These are phyloP conservation scores for Brassica nigra DNA, from an alignment of 345 rosid genomes.

Conservation along the genomic window DNA sequence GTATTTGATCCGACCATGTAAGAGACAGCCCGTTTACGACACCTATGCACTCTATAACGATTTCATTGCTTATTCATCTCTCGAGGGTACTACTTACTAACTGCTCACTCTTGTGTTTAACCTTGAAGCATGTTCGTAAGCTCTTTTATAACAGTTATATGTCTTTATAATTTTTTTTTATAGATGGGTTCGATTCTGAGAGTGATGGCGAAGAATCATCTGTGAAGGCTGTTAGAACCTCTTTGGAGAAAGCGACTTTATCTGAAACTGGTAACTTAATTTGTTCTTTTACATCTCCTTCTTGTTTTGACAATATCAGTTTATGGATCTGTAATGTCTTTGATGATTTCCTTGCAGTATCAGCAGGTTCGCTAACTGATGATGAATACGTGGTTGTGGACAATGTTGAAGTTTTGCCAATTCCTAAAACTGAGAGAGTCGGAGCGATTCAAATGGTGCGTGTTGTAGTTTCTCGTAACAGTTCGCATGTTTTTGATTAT, in stretches of 20 bases:
- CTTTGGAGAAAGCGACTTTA: conserved; percentile 26
- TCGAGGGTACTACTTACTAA: not conserved
- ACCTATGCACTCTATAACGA: not conserved
- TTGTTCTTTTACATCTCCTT: not conserved
- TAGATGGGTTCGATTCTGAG: not conserved
- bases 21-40: not conserved
- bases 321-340: conserved; percentile 1
- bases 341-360: not conserved
- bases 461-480: not conserved
- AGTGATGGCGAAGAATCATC: conserved; percentile 17
- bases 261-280: conserved; percentile 14
- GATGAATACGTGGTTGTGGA: conserved; percentile 30
- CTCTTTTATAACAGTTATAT: not conserved
- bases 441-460: conserved; percentile 37
- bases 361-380: conserved; percentile 13
- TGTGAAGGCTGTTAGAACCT: not conserved
- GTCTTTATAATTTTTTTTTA: not conserved
- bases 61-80: not conserved
- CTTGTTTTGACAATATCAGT: not conserved
- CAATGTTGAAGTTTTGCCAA: not conserved
- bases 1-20: conserved; percentile 33
- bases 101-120: conserved; percentile 7
- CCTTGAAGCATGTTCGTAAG: conserved; percentile 1
- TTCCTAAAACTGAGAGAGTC: conserved; percentile 3
- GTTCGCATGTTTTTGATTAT: not conserved